A percentile compares a stretch with the other conserved stretches of the same genome.
Conservation (phyloP, 768 basidiomycete genomes). For the Dacryopinax primogenitus region DNA sequence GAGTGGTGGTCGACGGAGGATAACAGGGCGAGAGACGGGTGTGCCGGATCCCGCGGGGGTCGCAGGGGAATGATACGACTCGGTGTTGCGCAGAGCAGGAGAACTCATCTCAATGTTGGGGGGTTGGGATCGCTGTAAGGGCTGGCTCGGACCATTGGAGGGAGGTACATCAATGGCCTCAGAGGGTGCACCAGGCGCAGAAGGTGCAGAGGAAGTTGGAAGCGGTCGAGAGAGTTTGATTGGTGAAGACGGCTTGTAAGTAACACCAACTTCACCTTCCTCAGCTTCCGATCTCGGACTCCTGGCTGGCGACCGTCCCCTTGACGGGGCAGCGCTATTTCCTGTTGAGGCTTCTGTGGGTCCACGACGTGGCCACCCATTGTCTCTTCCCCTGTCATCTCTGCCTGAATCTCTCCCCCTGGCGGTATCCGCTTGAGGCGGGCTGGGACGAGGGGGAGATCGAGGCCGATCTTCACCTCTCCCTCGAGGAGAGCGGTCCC, state of each 20-base stretch:
- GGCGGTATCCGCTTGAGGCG: background rate
- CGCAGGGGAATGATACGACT: background rate
- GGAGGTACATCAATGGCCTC: no score
- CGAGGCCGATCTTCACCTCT: background rate
- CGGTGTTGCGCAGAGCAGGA: background rate
- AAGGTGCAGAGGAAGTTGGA: background rate
- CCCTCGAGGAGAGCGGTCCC: background rate
- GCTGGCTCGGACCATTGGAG: no score
- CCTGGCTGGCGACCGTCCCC: background rate
- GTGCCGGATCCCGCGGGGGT: background rate
- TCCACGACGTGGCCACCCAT: background rate
- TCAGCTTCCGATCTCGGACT: background rate
- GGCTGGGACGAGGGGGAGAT: background rate
- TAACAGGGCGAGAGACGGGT: background rate
- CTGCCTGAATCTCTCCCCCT: background rate
- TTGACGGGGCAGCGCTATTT: background rate
- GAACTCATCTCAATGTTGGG: background rate
- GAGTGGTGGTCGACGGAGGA: background rate
- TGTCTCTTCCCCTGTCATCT: background rate
- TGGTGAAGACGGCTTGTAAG: no score
- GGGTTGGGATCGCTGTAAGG: background rate
- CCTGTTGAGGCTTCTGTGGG: background rate
- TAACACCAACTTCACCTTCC: background rate
- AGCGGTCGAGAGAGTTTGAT: no score
- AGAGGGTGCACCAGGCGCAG: background rate